phyloP scores from a whole-genome alignment of 495 filamentous ascomycete genomes.

The Neurospora sp. region DNA sequence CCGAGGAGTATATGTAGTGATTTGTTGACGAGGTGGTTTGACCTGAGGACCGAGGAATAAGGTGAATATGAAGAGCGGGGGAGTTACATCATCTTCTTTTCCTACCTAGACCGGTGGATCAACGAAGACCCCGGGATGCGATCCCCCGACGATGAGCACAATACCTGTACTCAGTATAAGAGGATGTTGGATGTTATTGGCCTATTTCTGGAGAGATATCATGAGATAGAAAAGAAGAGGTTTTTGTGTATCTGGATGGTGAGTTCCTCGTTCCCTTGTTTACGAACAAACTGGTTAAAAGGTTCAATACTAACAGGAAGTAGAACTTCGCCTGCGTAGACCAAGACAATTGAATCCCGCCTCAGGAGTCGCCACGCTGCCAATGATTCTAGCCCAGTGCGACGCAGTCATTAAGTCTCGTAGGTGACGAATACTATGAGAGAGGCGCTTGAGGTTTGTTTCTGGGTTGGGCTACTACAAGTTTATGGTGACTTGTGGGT shows the following conservation, averaged over 20 bases:
- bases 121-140: no score
- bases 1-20: no score
- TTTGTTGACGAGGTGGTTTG: no score
- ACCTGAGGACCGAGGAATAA: no score
- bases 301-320: no score
- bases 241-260: slow-evolving; percentile 16
- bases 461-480: background rate
- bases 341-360: slow-evolving; percentile 11
- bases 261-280: no score
- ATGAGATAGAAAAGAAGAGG: slow-evolving; percentile 3
- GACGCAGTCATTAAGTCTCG: slow-evolving; percentile 16
- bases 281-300: background rate
- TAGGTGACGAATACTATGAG: slow-evolving; percentile 8
- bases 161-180: no score
- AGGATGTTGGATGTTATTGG: no score
- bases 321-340: slow-evolving; percentile 20
- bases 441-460: background rate
- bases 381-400: slow-evolving; percentile 18
- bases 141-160: no score
- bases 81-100: no score
- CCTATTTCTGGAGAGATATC: background rate
- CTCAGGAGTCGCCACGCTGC: slow-evolving; percentile 11
- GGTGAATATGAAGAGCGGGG: no score
- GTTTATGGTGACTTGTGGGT: background rate
- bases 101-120: no score